Evolutionary conservation across 163 green algal genomes (phyloP), one percentile per base, ranked within the genome.

Genomic region (Scenedesmus sp.): DNA sequence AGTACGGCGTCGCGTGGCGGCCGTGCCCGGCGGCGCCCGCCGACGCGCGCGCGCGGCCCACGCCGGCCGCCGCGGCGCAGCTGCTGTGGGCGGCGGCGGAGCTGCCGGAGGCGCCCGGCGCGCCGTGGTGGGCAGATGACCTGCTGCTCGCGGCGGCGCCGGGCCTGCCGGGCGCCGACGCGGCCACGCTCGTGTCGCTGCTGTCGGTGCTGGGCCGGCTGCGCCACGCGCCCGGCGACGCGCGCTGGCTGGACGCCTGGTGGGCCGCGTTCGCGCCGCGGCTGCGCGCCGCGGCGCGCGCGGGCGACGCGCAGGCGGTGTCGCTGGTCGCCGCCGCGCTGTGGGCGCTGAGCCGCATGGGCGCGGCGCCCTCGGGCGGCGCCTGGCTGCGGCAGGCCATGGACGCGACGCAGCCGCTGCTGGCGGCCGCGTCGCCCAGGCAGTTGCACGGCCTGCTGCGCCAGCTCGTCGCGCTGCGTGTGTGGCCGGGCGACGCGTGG

Each of bases 51-150:
- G 33, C 2, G 18, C 31, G 4, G 60, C 60, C 60, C 0, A 67
- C 62, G 4, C 9, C 69, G 20, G 50, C 39, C 14, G 54, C 48
- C 0, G 47, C 42, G 1, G 73, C 48, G 13, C 62, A 80, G 60
- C 73, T 80, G 34, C 58, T 73, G n/a, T 71, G 60, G 51, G 11
- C 48, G 7, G 9, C 73, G 0, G 73, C 42, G 1, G 11, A 57
- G 18, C 48, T 58, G 4, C 34, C 4, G 18, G 1, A n/a, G 50
- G 47, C 13, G 31, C 29, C 39, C 18, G 20, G 34, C 15, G 51
- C 69, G 11, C 36, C 69, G 5, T 77, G n/a, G n/a, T n/a, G 69
- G 69, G 20, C 57, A 0, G 69, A 77, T 67, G 69, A 77, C 4
- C 45, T 77, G 15, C 39, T 77, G 33, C 34, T 29, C 1, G 26